Evolutionary conservation across 257 asterid species (phyloP), one percentile per base, ranked within the genome.

Genomic region (Eucommia ulmoides): DNA sequence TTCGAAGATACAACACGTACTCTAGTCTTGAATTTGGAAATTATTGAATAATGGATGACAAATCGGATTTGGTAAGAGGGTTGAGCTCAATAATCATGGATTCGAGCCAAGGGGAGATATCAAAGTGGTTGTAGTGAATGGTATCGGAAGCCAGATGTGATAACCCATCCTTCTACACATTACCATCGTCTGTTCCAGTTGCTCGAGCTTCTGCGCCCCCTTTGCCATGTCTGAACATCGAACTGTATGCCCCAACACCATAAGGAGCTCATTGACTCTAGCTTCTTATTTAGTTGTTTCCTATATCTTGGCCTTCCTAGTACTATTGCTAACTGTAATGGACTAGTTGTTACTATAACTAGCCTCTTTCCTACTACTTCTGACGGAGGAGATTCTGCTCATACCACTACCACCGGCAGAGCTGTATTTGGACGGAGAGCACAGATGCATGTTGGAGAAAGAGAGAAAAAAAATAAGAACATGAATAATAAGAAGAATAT

Each of bases 61-160:
- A 38, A 1, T 38, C 45, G 15, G n/a, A 38, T 10, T 38, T 38
- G 17, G 45, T 16, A 38, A 38, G 45, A 10, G 48, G 20, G 19
- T 42, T 42, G 48, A 42, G 48, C 20, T 42, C 48, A n/a, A 21
- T 16, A 42, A 42, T 42, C 48, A 42, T 42, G 3, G 48, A 42
- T 42, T 42, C 48, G 1, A 42, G 48, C 48, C 48, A 42, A 15
- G 48, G 19, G 7, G 19, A 15, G 48, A 42, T 19, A 42, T 42
- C 48, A 2, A 21, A 42, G 7, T 19, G 48, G 48, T 42, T 42
- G 10, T 42, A 42, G 19, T 42, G 48, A 42, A 42, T 21, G 19
- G 48, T 42, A 16, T 42, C 48, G 15, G 48, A 42, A 2, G 48
- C 48, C n/a, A 16, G 20, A 42, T 42, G 48, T 16, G 48, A 42